phyloP scores from a whole-genome alignment of 805 yeast species.

The Isabelozyma gotoi region DNA sequence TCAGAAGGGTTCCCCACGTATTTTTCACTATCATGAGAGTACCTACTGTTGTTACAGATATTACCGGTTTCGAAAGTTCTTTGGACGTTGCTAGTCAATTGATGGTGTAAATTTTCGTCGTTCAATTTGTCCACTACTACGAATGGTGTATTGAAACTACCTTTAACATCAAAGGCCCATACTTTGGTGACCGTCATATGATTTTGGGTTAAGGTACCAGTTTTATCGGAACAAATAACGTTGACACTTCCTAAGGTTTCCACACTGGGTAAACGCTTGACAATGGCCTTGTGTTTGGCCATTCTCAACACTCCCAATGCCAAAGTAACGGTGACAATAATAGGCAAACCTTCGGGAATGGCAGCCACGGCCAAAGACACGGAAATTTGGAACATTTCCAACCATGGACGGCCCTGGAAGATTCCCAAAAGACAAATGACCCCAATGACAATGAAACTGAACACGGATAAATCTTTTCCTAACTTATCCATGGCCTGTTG shows the following conservation, averaged over 20 bases:
- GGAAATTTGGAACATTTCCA: conserved; percentile 96
- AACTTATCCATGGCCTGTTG: conserved; percentile 94
- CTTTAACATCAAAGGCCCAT: conserved; percentile 69
- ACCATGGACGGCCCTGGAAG: conserved; percentile 89
- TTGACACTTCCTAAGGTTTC: conserved; percentile 94
- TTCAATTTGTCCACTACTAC: conserved; percentile 48
- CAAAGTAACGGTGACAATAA: conserved; percentile 94
- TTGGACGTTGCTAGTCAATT: conserved; percentile 54
- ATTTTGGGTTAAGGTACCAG: conserved; percentile 82
- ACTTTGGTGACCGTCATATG: conserved; percentile 86
- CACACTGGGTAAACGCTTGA: conserved; percentile 89
- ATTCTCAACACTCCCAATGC: conserved; percentile 95
- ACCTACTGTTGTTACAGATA: conserved; percentile 73
- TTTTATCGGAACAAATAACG: conserved; percentile 59
- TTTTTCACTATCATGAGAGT: conserved; percentile 64
- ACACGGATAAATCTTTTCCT: conserved; percentile 84
- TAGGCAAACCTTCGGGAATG: conserved; percentile 97
- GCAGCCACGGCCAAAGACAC: conserved; percentile 99
- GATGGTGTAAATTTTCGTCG: conserved; percentile 39
- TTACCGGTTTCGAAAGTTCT: conserved; percentile 64
- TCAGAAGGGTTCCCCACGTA: conserved; percentile 93
- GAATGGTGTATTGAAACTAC: conserved; percentile 37
- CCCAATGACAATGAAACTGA: conserved; percentile 86
- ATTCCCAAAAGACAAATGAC: conserved; percentile 89
- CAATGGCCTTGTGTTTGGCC: conserved; percentile 94